A percentile compares a stretch with the other conserved stretches of the same genome.
Conservation (phyloP, 768 basidiomycete species). For the Russula emetica region DNA sequence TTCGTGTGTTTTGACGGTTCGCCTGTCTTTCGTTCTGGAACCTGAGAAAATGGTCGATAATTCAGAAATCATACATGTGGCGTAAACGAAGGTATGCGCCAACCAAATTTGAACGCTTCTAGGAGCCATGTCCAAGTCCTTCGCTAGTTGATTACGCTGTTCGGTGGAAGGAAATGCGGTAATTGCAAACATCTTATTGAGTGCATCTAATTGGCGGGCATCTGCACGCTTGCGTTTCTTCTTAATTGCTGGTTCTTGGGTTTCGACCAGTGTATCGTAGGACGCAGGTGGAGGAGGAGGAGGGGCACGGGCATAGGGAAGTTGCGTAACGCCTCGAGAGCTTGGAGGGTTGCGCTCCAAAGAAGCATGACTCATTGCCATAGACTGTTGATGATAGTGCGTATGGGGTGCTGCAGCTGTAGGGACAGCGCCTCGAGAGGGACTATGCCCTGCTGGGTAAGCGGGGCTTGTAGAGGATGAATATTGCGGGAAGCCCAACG, state of each 20-base stretch:
- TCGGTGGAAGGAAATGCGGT: conserved; percentile 88
- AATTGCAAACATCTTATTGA: conserved; percentile 74
- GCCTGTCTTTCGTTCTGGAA: conserved; percentile 28
- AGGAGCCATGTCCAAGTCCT: conserved; percentile 75
- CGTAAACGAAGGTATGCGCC: conserved; percentile 24
- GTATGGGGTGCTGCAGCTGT: conserved; percentile 23
- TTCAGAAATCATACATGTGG: conserved; percentile 1
- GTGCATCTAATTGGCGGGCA: conserved; percentile 69
- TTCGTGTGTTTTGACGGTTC: conserved; percentile 23
- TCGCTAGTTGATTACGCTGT: conserved; percentile 73
- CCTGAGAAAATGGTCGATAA: conserved; percentile 8
- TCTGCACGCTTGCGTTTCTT: conserved; percentile 87
- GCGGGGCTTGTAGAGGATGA: neutral
- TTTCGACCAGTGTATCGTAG: conserved; percentile 29
- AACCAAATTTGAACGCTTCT: conserved; percentile 87
- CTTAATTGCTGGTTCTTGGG: conserved; percentile 64
- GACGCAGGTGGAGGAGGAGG: conserved; percentile 26
- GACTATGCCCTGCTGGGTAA: conserved; percentile 12
- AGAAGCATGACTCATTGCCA: conserved; percentile 34
- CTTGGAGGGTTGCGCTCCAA: conserved; percentile 30
- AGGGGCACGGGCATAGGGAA: conserved; percentile 49
- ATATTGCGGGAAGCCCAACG: conserved; percentile 9
- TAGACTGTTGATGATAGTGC: conserved; percentile 27
- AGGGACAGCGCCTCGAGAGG: conserved; percentile 28
- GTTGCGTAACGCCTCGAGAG: conserved; percentile 35